A percentile compares a stretch with the other conserved stretches of the same genome.
phyloP scores from a whole-genome alignment of 352 stramenopile genomes.

The Halophytophthora batemanensis region DNA sequence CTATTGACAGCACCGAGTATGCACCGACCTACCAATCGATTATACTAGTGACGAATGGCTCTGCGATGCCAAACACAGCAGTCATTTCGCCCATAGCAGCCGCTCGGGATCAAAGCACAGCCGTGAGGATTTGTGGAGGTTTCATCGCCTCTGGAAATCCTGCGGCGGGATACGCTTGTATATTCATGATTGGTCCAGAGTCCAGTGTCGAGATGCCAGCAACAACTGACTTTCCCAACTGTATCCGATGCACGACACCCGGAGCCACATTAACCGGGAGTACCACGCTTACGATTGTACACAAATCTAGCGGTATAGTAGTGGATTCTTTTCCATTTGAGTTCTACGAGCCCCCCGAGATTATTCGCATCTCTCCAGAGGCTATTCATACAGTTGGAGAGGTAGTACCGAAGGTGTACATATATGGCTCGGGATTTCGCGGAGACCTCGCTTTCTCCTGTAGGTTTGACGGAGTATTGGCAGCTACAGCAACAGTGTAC shows the following conservation, averaged over 20 bases:
- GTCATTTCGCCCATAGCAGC: background rate
- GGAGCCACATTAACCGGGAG: background rate
- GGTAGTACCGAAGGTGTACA: background rate
- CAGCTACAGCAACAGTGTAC: constrained; percentile 1
- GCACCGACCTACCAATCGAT: background rate
- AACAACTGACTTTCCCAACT: background rate
- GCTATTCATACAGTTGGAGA: background rate
- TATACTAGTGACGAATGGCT: background rate
- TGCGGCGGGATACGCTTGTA: background rate
- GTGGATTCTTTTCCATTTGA: constrained; percentile 3
- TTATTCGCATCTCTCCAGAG: constrained; percentile 2
- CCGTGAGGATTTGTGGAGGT: constrained; percentile 10
- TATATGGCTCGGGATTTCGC: constrained; percentile 5
- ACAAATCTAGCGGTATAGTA: background rate
- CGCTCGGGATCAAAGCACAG: background rate
- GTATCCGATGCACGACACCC: constrained; percentile 1
- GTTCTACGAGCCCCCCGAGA: constrained; percentile 6
- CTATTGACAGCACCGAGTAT: constrained; percentile 5
- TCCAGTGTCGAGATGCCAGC: background rate
- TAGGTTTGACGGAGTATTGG: background rate
- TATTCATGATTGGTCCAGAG: background rate
- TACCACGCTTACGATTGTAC: background rate
- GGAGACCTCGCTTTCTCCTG: constrained; percentile 9
- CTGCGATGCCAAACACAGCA: background rate
- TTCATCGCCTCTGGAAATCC: background rate